These are phyloP conservation scores for Suillus subalutaceus DNA, from an alignment of 768 basidiomycete genomes.

Conservation along the genomic window DNA sequence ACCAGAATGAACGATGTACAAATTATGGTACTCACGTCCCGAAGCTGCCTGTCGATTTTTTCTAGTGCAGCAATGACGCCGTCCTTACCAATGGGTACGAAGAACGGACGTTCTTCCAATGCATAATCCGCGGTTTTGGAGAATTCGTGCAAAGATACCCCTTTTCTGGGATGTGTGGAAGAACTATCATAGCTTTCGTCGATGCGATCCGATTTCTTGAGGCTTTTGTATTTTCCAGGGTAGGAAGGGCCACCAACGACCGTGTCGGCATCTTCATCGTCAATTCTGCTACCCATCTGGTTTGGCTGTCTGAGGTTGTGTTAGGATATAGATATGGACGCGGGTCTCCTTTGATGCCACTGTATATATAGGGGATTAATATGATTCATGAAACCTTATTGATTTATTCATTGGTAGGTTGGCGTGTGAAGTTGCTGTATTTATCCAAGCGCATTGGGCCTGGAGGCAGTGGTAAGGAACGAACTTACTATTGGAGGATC, in stretches of 20 bases:
- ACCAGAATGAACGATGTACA: neutral
- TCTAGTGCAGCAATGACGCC: conserved; percentile 71
- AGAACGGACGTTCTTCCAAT: conserved; percentile 66
- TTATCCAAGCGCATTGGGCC: too few species aligned
- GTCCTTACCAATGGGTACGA: conserved; percentile 66
- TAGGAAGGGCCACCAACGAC: conserved; percentile 44
- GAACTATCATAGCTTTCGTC: conserved; percentile 20
- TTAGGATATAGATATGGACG: neutral
- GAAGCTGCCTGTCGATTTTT: conserved; percentile 67
- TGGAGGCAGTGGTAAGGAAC: too few species aligned
- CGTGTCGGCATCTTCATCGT: conserved; percentile 42
- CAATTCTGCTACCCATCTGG: conserved; percentile 38
- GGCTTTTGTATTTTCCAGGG: conserved; percentile 26
- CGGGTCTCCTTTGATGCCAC: too few species aligned
- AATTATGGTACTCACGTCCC: conserved; percentile 41
- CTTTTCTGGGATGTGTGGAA: conserved; percentile 18
- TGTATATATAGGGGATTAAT: neutral
- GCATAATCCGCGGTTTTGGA: conserved; percentile 50
- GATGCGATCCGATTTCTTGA: conserved; percentile 21
- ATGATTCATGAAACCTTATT: neutral
- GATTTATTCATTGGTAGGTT: too few species aligned
- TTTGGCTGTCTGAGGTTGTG: neutral
- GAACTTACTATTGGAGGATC: too few species aligned
- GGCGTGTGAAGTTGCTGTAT: too few species aligned
- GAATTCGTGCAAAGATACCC: conserved; percentile 40